Evolutionary conservation across 257 asterid species (phyloP).

Genomic region (Solanum arcanum): DNA sequence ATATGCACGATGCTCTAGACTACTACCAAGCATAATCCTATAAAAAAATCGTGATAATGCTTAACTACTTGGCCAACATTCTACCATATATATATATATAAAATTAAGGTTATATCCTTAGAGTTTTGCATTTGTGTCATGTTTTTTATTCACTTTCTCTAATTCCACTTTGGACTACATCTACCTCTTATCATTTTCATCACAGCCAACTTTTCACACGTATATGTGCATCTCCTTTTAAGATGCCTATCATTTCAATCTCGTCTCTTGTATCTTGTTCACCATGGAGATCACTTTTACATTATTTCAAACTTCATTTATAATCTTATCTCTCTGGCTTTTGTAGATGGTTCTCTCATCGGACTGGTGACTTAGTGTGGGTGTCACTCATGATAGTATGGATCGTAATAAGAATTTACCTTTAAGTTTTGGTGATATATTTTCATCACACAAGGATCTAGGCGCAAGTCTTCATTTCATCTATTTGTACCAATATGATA

Average conservation of each 20-base stretch:
- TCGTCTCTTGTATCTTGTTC: neutral
- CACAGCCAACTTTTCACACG: neutral
- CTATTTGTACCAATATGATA: neutral
- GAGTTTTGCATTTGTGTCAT: neutral
- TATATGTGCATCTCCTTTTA: neutral
- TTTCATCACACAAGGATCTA: neutral
- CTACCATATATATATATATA: neutral
- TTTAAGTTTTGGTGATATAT: neutral
- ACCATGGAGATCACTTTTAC: neutral
- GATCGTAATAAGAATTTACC: neutral
- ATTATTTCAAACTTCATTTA: neutral
- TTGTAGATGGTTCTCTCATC: too few species aligned
- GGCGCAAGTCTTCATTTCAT: neutral
- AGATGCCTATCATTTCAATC: neutral
- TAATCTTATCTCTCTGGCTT: neutral
- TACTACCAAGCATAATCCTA: neutral
- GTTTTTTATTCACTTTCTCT: neutral
- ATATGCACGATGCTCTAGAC: neutral
- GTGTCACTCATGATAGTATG: neutral
- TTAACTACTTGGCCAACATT: neutral
- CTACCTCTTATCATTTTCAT: neutral
- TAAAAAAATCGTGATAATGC: neutral
- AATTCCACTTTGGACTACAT: neutral
- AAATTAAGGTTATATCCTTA: neutral
- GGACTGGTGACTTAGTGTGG: too few species aligned